phyloP scores from a whole-genome alignment of 495 filamentous ascomycete genomes.

The Achaetomiella virescens region DNA sequence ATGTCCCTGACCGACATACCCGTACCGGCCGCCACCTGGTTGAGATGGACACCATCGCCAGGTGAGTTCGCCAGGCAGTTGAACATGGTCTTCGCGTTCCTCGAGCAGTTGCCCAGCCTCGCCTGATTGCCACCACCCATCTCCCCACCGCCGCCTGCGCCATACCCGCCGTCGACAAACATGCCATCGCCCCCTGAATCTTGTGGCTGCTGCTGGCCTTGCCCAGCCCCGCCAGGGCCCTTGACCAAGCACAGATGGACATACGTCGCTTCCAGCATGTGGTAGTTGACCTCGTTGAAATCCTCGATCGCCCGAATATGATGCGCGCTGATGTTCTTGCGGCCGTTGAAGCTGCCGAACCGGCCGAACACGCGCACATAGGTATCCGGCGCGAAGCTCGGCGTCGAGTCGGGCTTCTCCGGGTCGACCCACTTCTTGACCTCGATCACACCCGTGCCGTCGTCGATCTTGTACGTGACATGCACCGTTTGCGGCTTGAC shows the following conservation, averaged over 20 bases:
- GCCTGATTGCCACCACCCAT: constrained; percentile 10
- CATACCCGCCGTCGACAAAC: constrained; percentile 48
- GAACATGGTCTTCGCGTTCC: constrained; percentile 60
- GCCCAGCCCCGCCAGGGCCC: constrained; percentile 45
- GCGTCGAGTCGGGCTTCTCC: constrained; percentile 42
- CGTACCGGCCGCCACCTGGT: constrained; percentile 60
- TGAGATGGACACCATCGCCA: constrained; percentile 68
- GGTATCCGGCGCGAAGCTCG: constrained; percentile 49
- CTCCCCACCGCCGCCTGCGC: constrained; percentile 26
- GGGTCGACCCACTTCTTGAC: constrained; percentile 87
- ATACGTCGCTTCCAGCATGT: constrained; percentile 80
- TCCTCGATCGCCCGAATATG: constrained; percentile 71
- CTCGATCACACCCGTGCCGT: constrained; percentile 89
- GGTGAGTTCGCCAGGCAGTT: constrained; percentile 54
- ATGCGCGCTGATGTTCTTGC: constrained; percentile 73
- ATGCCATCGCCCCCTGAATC: constrained; percentile 43
- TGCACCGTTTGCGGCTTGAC: constrained; percentile 84
- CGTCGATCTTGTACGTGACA: constrained; percentile 85
- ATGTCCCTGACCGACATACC: constrained; percentile 63
- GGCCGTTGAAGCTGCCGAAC: constrained; percentile 70
- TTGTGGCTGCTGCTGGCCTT: constrained; percentile 26
- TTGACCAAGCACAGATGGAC: constrained; percentile 81
- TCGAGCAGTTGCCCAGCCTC: constrained; percentile 46
- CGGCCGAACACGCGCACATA: constrained; percentile 81
- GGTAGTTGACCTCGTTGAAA: constrained; percentile 86